phyloP scores from a whole-genome alignment of 371 early-diverging fungal genomes.

The Mucor racemosus region DNA sequence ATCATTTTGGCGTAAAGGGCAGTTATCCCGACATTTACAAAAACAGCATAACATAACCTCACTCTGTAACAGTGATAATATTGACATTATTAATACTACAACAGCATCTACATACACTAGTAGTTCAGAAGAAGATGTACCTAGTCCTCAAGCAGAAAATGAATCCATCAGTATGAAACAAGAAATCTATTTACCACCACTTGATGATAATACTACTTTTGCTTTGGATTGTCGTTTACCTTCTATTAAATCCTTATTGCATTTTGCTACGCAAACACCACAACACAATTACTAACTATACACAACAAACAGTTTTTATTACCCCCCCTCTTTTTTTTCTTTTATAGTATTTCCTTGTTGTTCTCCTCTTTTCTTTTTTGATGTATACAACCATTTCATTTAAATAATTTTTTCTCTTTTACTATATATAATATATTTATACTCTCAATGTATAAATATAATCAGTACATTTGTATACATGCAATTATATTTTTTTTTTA shows the following conservation, averaged over 20 bases:
- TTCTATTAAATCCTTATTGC: constrained; percentile 26
- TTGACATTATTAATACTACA: constrained; percentile 3
- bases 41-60: constrained; percentile 24
- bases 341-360: not conserved
- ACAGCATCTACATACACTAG: constrained; percentile 5
- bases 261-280: not conserved
- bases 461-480: not conserved
- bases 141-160: not conserved
- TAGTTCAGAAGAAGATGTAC: constrained; percentile 7
- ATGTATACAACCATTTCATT: constrained; percentile 1
- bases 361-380: not conserved
- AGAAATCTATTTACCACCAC: constrained; percentile 23
- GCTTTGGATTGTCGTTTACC: constrained; percentile 20
- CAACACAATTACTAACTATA: not conserved
- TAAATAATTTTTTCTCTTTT: not conserved
- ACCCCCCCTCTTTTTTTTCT: not conserved
- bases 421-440: not conserved
- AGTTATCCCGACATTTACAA: constrained; percentile 49
- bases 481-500: not conserved
- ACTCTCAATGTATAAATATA: not conserved
- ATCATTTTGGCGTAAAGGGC: constrained; percentile 55
- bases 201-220: constrained; percentile 12
- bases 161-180: not conserved
- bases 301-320: not conserved
- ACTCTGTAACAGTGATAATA: constrained; percentile 14